Base-by-base conservation (phyloP, 768 basidiomycete genomes). In the Tricholoma sp. region DNA sequence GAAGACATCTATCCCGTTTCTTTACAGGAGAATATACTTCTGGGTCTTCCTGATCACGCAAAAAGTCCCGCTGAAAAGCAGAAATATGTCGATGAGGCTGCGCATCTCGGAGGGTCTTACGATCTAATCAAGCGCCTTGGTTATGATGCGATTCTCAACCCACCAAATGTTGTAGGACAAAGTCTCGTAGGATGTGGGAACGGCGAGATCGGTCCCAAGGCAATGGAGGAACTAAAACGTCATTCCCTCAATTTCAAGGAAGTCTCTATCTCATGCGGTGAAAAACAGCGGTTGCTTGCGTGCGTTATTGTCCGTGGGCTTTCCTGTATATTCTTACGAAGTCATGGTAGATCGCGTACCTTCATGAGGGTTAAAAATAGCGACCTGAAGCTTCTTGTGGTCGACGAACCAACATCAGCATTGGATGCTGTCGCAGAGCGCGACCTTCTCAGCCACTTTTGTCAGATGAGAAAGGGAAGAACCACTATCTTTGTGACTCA, bases 401-500 rank as follows among this genome's bases (percentile, higher is more conserved):
- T 80, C 2, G 85, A 86, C 57, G 84, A 86, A 62, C 82, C 84
- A 0, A 83, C 75, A 37, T 81, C 82, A 0, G 76, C 80, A 2
- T 60, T 85, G 39, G 85, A 86, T 52, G 76, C 85, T 8, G 66
- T 78, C 44, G 78, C 74, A 0, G 85, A 87, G 63, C 74, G 71
- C 12, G 68, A 75, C 1, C 68, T 85, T 10, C 74, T 83, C 52
- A 60, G 72, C 13, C 66, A 68, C 9, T 64, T 84, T 33, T 66
- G 70, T 3, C 60, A 63, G 1, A 59, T 64, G 28, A 71, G 78
- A 4, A 62, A 68, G 11, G 81, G 78, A 1, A 83, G 78, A 66
- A 85, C 82, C 0, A 73, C 81, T 66, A 67, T 86, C 11, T 74
- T 83, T 42, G 80, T 84, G 6, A 81, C 80, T 0, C 84, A 86